Evolutionary conservation across 2,329 filamentous ascomycete species (phyloP), one percentile per base, ranked within the genome.

Genomic region (Fusarium hostae): DNA sequence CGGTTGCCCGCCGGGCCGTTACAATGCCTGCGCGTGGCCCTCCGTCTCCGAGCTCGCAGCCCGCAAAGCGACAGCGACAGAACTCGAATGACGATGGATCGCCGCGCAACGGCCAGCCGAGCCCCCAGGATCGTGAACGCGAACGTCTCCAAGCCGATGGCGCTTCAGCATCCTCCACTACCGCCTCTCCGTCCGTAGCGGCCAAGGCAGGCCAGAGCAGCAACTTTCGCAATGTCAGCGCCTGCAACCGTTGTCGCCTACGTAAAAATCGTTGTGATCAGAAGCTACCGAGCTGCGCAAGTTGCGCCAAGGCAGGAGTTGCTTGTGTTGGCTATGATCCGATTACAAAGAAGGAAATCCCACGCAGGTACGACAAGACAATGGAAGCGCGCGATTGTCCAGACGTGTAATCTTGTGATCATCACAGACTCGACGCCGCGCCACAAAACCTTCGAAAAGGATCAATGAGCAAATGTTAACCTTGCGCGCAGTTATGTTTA

Each of bases 191-290:
- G 20, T 65, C 75, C 12, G 63, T 75, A 64, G 47, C 73, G 15
- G 72, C 79, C 55, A 89, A 88, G 76, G 80, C 84, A 18, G 86
- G 86, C 13, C 87, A 90, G 79, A 89, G 88, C 79, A 90, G 86
- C 80, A 90, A 86, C 73, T 95, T 95, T 78, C 91, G 93, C 76
- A 95, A 95, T 80, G 95, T 98, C 72, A 97, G 93, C 80, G 95
- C 95, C 62, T 98, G 95, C 83, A 97, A 98, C 84, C 90, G 94
- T 43, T 98, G 95, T 81, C 89, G 95, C 48, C 84, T 97, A 80
- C 89, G 95, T 77, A 98, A 98, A 86, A 98, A 98, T 80, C 88
- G 94, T 58, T 98, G 95, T 82, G 95, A 98, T 82, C 95, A 98
- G 86, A 91, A 92, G 72, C 87, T 98, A 68, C 95, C 95, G 12